These are phyloP conservation scores for Candida alai DNA, from an alignment of 805 yeast species.

Conservation along the genomic window DNA sequence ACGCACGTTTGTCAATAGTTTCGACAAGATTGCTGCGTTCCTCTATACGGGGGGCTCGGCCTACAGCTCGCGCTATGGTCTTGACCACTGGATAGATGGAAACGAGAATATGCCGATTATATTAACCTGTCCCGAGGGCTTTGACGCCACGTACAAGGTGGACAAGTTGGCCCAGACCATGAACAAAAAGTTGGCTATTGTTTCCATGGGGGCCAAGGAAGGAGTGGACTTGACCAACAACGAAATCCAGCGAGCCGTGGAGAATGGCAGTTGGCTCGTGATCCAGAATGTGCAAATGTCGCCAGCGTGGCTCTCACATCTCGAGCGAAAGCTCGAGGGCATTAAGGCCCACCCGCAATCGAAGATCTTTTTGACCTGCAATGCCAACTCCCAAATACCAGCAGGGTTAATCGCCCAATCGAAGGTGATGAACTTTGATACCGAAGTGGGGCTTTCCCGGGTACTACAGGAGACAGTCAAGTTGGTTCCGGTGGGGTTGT, in stretches of 20 bases:
- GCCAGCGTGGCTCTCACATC: conserved; percentile 52
- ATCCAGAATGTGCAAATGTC: conserved; percentile 82
- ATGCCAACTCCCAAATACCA: conserved; percentile 46
- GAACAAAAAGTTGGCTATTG: conserved; percentile 29
- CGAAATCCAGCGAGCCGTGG: conserved; percentile 44
- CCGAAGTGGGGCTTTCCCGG: conserved; percentile 54
- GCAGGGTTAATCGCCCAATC: conserved; percentile 52
- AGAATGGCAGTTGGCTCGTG: conserved; percentile 64
- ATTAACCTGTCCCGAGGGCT: conserved; percentile 56
- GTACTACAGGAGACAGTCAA: conserved; percentile 39
- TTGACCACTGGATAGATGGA: conserved; percentile 25
- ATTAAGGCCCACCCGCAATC: conserved; percentile 29
- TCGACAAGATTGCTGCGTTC: conserved; percentile 5
- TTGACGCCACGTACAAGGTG: conserved; percentile 62
- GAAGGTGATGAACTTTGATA: conserved; percentile 58
- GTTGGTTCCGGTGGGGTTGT: conserved; percentile 14
- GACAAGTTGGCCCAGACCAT: conserved; percentile 36
- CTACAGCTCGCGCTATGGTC: conserved; percentile 28
- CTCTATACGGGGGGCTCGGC: conserved; percentile 7
- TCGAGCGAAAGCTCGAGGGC: conserved; percentile 45
- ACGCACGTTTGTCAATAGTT: conserved; percentile 4
- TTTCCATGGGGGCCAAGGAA: conserved; percentile 77
- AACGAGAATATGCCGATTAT: conserved; percentile 36
- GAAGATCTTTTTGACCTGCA: conserved; percentile 65
- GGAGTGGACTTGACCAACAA: conserved; percentile 53